Evolutionary conservation across 306 rosid genomes (phyloP).

Genomic region (Ochetophila trinervis): DNA sequence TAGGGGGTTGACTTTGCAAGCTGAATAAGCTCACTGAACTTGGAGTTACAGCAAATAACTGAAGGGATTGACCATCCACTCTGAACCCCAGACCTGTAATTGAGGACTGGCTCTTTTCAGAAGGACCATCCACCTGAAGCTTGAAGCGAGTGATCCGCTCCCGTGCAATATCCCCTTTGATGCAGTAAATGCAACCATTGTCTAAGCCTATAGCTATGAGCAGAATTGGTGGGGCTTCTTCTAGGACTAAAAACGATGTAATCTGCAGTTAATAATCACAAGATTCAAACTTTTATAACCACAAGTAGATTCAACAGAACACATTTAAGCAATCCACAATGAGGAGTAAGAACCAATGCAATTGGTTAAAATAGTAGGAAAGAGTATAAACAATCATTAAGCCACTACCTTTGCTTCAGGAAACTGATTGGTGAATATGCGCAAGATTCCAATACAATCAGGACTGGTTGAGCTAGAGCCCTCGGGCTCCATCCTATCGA

Average conservation of each 20-base stretch:
- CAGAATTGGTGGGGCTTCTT: constrained; percentile 92
- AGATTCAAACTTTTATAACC: constrained; percentile 20
- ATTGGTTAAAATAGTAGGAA: not conserved
- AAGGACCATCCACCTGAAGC: constrained; percentile 71
- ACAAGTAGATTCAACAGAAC: not conserved
- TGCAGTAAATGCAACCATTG: constrained; percentile 88
- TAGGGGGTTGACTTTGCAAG: constrained; percentile 75
- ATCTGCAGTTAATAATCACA: constrained; percentile 51
- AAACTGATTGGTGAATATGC: constrained; percentile 90
- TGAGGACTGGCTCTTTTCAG: constrained; percentile 57
- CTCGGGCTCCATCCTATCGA: constrained; percentile 86
- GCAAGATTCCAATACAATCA: constrained; percentile 92
- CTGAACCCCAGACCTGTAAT: constrained; percentile 86
- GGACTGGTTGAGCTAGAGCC: constrained; percentile 75
- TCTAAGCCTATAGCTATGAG: constrained; percentile 89
- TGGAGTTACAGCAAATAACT: constrained; percentile 83
- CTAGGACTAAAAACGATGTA: constrained; percentile 81
- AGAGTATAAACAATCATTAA: not conserved
- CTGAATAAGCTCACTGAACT: constrained; percentile 76
- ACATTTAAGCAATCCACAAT: not conserved
- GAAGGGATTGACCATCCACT: constrained; percentile 95
- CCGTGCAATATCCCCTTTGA: constrained; percentile 94
- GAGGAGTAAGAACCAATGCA: not conserved
- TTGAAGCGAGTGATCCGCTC: constrained; percentile 89
- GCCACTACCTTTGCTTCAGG: constrained; percentile 79